Percentiles rank a stretch among this genome's conserved stretches.
phyloP scores from a whole-genome alignment of 2,329 filamentous ascomycete species.

The Nemania sp. region DNA sequence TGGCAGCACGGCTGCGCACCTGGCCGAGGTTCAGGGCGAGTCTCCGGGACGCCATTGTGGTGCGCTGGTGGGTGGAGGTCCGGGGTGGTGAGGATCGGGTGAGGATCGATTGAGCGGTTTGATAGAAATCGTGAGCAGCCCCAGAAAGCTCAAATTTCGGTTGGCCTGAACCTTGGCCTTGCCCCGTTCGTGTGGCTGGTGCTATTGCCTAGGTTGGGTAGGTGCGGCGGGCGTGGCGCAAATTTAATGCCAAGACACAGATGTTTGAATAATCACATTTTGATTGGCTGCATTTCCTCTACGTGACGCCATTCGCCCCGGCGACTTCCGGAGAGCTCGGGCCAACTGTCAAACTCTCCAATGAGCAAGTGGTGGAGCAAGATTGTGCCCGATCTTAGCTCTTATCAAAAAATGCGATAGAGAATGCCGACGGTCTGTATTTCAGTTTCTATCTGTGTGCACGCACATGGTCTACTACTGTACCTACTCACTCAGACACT shows the following conservation, averaged over 20 bases:
- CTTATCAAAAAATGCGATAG: too few species aligned
- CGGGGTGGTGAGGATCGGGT: slow-evolving; percentile 37
- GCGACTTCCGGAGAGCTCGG: slow-evolving; percentile 12
- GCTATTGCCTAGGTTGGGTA: too few species aligned
- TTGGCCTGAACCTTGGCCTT: slow-evolving; percentile 34
- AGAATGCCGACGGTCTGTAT: too few species aligned
- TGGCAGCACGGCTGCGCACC: slow-evolving; percentile 84
- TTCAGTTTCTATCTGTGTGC: too few species aligned
- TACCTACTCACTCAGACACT: too few species aligned
- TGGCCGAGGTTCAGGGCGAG: slow-evolving; percentile 92
- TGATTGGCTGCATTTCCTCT: slow-evolving; percentile 30
- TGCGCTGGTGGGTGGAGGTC: slow-evolving; percentile 49
- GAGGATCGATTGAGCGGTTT: slow-evolving; percentile 63
- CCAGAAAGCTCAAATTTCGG: slow-evolving; percentile 37
- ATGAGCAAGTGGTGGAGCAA: too few species aligned
- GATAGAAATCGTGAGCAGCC: slow-evolving; percentile 43
- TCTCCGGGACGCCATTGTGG: slow-evolving; percentile 89
- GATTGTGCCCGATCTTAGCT: too few species aligned
- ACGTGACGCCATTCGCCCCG: slow-evolving; percentile 6
- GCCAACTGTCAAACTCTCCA: slow-evolving; percentile 1
- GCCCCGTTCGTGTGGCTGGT: slow-evolving; percentile 24
- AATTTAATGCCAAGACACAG: slow-evolving; percentile 12
- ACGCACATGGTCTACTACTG: too few species aligned
- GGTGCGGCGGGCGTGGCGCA: slow-evolving; percentile 24
- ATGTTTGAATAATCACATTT: slow-evolving; percentile 29